A percentile compares a stretch with the other conserved stretches of the same genome.
These are phyloP conservation scores for Panaeolus cyanescens DNA, from an alignment of 768 basidiomycete species.

Conservation along the genomic window DNA sequence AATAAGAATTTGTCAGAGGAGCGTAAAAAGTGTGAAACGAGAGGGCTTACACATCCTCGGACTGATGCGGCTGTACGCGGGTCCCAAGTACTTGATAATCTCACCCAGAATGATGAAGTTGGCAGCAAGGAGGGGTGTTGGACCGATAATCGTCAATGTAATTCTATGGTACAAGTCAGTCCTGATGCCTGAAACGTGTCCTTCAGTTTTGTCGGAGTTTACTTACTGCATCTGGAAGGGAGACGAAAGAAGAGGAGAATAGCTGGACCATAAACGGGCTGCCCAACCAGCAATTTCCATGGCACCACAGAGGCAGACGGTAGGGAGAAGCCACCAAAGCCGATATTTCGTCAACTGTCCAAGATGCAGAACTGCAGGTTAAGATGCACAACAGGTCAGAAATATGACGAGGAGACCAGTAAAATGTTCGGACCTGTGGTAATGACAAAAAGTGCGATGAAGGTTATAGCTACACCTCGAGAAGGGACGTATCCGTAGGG, in stretches of 20 bases:
- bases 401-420: no score
- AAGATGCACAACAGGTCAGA: no score
- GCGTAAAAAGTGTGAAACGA: not conserved
- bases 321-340: constrained; percentile 24
- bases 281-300: constrained; percentile 28
- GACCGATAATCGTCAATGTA: constrained; percentile 49
- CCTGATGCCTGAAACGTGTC: no score
- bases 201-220: not conserved
- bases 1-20: not conserved
- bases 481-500: constrained; percentile 11
- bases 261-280: constrained; percentile 23
- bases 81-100: constrained; percentile 45
- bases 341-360: constrained; percentile 17
- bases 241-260: constrained; percentile 7
- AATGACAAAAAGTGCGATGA: constrained; percentile 7
- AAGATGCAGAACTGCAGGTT: constrained; percentile 15
- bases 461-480: constrained; percentile 1
- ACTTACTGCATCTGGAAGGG: constrained; percentile 26
- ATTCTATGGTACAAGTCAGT: constrained; percentile 27
- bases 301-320: constrained; percentile 21
- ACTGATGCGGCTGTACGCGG: constrained; percentile 49
- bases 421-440: no score
- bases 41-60: constrained; percentile 38
- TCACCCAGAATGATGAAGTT: constrained; percentile 56
- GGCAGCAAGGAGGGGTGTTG: constrained; percentile 58